Evolutionary conservation across 257 asterid genomes (phyloP), one percentile per base, ranked within the genome.

Genomic region (Paulownia fortunei): DNA sequence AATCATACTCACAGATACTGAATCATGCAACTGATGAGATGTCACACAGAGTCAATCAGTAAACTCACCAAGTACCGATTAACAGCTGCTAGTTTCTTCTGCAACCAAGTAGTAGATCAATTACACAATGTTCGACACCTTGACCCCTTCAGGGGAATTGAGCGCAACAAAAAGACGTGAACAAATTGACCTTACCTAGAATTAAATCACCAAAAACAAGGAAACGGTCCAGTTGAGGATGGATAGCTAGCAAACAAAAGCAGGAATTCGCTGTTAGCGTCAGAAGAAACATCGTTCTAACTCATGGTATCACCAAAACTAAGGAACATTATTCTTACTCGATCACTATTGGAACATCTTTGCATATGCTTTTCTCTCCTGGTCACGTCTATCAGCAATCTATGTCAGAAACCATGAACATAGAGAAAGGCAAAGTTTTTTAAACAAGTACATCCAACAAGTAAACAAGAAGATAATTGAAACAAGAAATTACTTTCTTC

Each of bases 301-400:
- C n/a, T n/a, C n/a, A n/a, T n/a, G n/a, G 41, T 46, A 46, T 59
- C 61, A 8, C 10, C n/a, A 63, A 24, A 81, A 76, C 18, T 42
- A 46, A 27, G 74, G 9, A 70, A 67, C 8, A 13, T 54, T 1
- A 3, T 37, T 73, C 79, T 67, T 68, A 84, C 88, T 70, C 41
- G 34, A 55, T 26, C 24, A n/a, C 64, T 74, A 82, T 76, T 78
- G 81, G 84, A 91, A 91, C 92, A 91, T 86, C 77, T 76, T 86
- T 74, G 90, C 76, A 72, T 63, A 91, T 27, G 94, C 84, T 83
- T 83, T 84, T 71, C 71, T 89, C 90, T 87, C 91, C 87, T 78
- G 83, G 59, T 87, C 87, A 68, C 85, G 88, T 74, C 90, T 83
- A 76, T 87, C 89, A 9, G 87, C 72, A 73, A 90, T 72, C 96